phyloP scores from a whole-genome alignment of 2,329 filamentous ascomycete genomes.

The Paracoccidioides lutzii region DNA sequence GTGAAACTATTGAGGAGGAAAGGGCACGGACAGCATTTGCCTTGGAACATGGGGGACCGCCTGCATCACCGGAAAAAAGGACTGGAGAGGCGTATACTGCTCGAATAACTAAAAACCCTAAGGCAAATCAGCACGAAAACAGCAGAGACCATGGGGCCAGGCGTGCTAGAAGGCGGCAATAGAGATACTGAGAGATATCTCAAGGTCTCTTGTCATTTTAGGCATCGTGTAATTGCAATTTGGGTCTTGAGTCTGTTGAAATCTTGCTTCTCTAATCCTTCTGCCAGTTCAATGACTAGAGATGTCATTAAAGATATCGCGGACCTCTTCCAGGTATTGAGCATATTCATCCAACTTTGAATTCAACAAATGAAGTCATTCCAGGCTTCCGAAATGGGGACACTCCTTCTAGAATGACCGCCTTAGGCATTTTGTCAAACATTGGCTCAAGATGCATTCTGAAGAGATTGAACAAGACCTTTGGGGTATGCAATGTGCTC shows the following conservation, averaged over 20 bases:
- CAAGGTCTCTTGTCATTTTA: background rate
- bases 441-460: background rate
- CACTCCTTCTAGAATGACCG: background rate
- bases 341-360: conserved; percentile 3
- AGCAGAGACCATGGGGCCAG: conserved; percentile 3
- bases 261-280: background rate
- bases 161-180: background rate
- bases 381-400: conserved; percentile 7
- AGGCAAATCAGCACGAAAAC: conserved; percentile 1
- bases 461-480: conserved; percentile 7
- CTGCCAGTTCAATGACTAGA: background rate
- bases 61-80: conserved; percentile 3
- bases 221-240: background rate
- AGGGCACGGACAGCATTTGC: conserved; percentile 1
- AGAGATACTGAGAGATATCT: background rate
- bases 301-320: conserved; percentile 5
- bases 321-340: conserved; percentile 5
- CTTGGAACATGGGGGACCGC: conserved; percentile 5
- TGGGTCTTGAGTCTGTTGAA: background rate
- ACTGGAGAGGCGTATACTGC: background rate
- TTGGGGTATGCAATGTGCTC: conserved; percentile 5
- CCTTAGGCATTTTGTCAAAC: conserved; percentile 2
- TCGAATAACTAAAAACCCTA: background rate
- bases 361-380: conserved; percentile 8
- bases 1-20: background rate